These are phyloP conservation scores for Cladophialophora immunda DNA, from an alignment of 2,329 filamentous ascomycete species.

Conservation along the genomic window DNA sequence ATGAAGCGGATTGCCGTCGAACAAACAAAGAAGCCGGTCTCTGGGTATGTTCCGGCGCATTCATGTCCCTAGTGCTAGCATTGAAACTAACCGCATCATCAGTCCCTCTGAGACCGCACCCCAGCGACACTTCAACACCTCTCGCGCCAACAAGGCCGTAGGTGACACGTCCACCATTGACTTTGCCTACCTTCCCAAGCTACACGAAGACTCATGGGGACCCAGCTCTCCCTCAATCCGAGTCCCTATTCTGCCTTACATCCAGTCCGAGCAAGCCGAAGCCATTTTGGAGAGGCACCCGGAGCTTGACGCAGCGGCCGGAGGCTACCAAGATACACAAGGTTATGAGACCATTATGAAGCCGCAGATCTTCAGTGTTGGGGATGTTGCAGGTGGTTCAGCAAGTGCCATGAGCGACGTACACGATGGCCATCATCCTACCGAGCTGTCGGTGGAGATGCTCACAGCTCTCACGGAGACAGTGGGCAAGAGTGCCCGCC, in stretches of 20 bases:
- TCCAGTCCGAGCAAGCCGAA: constrained; percentile 44
- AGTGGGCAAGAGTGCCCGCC: constrained; percentile 52
- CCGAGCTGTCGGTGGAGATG: constrained; percentile 60
- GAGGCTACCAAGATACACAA: constrained; percentile 41
- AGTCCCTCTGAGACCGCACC: constrained; percentile 40
- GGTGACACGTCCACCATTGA: constrained; percentile 69
- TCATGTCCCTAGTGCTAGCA: background rate
- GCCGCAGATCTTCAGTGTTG: constrained; percentile 63
- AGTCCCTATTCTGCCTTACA: constrained; percentile 61
- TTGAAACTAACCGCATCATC: constrained; percentile 21
- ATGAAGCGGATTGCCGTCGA: constrained; percentile 56
- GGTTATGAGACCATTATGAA: constrained; percentile 57
- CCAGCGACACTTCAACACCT: constrained; percentile 69
- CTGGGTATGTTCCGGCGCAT: constrained; percentile 45
- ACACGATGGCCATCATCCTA: constrained; percentile 63
- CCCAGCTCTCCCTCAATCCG: constrained; percentile 50
- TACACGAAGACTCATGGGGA: constrained; percentile 49
- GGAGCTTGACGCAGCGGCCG: constrained; percentile 40
- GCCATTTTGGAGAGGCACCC: constrained; percentile 38
- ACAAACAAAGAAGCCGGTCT: constrained; percentile 47
- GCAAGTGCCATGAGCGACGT: constrained; percentile 67
- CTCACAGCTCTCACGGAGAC: constrained; percentile 62
- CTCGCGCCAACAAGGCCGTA: constrained; percentile 63
- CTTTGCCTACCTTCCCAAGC: constrained; percentile 67
- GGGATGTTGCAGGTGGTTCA: constrained; percentile 45